phyloP scores from a whole-genome alignment of 495 filamentous ascomycete genomes.

The Aspergillus olivimuriae region DNA sequence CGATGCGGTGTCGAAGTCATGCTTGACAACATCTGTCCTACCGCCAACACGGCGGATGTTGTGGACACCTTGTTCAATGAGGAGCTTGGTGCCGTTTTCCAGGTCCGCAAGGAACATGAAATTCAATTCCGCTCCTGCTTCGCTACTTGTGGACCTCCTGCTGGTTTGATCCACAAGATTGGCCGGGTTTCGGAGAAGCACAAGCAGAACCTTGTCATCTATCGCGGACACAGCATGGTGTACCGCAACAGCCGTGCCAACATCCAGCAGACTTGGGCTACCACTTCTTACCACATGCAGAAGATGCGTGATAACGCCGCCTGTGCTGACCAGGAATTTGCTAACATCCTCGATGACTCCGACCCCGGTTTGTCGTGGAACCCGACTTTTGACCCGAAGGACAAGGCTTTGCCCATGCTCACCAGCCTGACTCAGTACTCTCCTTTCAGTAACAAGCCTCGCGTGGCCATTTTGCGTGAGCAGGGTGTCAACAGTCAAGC shows the following conservation, averaged over 20 bases:
- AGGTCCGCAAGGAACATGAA: slow-evolving; percentile 79
- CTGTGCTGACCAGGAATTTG: slow-evolving; percentile 82
- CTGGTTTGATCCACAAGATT: slow-evolving; percentile 73
- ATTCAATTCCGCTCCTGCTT: slow-evolving; percentile 84
- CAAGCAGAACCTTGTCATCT: slow-evolving; percentile 77
- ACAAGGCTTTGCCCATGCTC: slow-evolving; percentile 63
- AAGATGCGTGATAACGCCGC: slow-evolving; percentile 79
- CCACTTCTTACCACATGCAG: slow-evolving; percentile 88
- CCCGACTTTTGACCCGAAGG: slow-evolving; percentile 73
- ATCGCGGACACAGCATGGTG: slow-evolving; percentile 58
- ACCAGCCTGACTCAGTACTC: slow-evolving; percentile 54
- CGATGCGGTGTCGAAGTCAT: slow-evolving; percentile 82
- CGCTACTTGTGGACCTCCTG: slow-evolving; percentile 82
- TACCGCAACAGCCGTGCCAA: slow-evolving; percentile 60
- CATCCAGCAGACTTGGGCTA: slow-evolving; percentile 84
- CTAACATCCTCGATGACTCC: slow-evolving; percentile 62
- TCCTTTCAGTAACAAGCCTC: slow-evolving; percentile 67
- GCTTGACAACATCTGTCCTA: slow-evolving; percentile 62
- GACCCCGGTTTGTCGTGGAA: slow-evolving; percentile 85
- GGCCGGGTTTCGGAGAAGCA: slow-evolving; percentile 60
- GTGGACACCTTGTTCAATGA: slow-evolving; percentile 86
- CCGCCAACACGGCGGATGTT: slow-evolving; percentile 52
- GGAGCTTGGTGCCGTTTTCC: slow-evolving; percentile 96
- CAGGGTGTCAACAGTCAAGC: slow-evolving; percentile 93
- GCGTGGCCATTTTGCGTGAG: slow-evolving; percentile 90